Evolutionary conservation across 371 early-diverging fungal genomes (phyloP).

Genomic region (Actinomucor elegans): DNA sequence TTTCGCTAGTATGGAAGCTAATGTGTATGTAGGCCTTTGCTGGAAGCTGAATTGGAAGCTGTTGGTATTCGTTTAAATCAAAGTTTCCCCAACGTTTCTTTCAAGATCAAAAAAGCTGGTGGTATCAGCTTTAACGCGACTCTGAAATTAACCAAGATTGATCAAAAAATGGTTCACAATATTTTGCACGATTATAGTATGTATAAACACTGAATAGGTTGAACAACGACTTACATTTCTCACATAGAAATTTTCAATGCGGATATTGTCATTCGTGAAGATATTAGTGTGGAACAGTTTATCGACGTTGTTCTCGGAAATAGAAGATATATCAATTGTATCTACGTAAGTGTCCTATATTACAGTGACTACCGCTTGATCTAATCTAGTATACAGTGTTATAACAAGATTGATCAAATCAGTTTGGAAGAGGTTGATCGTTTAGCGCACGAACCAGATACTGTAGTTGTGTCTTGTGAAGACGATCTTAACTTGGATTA

Average conservation of each 20-base stretch:
- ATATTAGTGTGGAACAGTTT: constrained; percentile 97
- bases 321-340: constrained; percentile 94
- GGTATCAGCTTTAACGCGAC: constrained; percentile 96
- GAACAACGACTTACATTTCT: not conserved
- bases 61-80: constrained; percentile 98
- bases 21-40: constrained; percentile 59
- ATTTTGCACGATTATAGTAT: constrained; percentile 96
- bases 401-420: constrained; percentile 99
- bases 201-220: constrained; percentile 1
- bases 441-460: constrained; percentile 84
- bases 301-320: constrained; percentile 98
- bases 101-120: constrained; percentile 98
- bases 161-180: constrained; percentile 88
- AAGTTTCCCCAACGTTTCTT: constrained; percentile 89
- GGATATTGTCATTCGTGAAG: constrained; percentile 97
- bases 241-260: constrained; percentile 91
- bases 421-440: constrained; percentile 95
- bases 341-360: constrained; percentile 83
- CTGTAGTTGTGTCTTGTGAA: constrained; percentile 93
- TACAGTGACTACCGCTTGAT: no score
- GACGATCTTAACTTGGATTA: constrained; percentile 94
- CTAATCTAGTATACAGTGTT: constrained; percentile 49
- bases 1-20: not conserved
- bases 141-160: constrained; percentile 85
- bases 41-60: constrained; percentile 98